These are phyloP conservation scores for Leptosphaerulina australis DNA, from an alignment of 2,329 filamentous ascomycete genomes.

Conservation along the genomic window DNA sequence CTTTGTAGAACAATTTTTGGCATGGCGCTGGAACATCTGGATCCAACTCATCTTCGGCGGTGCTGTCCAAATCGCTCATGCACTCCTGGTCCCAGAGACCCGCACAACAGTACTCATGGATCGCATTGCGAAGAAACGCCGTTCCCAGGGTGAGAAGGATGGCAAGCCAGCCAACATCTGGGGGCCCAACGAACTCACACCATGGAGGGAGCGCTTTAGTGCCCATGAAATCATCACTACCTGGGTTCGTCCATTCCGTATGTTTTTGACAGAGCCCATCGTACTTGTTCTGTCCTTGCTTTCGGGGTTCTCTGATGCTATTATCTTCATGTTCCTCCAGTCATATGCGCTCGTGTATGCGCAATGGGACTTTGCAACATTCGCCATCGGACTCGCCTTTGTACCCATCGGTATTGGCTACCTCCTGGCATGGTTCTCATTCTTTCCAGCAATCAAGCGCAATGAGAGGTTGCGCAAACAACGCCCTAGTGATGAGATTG, in stretches of 20 bases:
- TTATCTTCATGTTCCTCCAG: constrained; percentile 81
- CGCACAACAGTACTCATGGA: constrained; percentile 79
- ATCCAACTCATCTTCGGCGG: constrained; percentile 82
- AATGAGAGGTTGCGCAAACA: constrained; percentile 39
- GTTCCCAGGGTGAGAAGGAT: constrained; percentile 66
- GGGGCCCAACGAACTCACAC: constrained; percentile 72
- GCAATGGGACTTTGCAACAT: constrained; percentile 68
- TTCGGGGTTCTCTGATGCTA: constrained; percentile 75
- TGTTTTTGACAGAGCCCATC: constrained; percentile 78
- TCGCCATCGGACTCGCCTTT: constrained; percentile 67
- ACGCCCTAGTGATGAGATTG: constrained; percentile 37
- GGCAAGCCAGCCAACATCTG: constrained; percentile 68
- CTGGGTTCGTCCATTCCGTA: constrained; percentile 69
- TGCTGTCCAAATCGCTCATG: constrained; percentile 70
- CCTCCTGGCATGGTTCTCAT: constrained; percentile 65
- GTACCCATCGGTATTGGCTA: constrained; percentile 67
- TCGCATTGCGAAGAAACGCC: constrained; percentile 74
- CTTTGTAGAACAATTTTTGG: constrained; percentile 70
- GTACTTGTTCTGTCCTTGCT: constrained; percentile 73
- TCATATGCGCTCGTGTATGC: constrained; percentile 71
- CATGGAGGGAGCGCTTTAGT: constrained; percentile 46
- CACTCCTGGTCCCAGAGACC: constrained; percentile 77
- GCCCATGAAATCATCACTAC: constrained; percentile 52
- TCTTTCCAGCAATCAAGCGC: constrained; percentile 60
- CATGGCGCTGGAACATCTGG: constrained; percentile 84